Conservation (phyloP, 805 yeast species). For the Metschnikowia corniflorae region DNA sequence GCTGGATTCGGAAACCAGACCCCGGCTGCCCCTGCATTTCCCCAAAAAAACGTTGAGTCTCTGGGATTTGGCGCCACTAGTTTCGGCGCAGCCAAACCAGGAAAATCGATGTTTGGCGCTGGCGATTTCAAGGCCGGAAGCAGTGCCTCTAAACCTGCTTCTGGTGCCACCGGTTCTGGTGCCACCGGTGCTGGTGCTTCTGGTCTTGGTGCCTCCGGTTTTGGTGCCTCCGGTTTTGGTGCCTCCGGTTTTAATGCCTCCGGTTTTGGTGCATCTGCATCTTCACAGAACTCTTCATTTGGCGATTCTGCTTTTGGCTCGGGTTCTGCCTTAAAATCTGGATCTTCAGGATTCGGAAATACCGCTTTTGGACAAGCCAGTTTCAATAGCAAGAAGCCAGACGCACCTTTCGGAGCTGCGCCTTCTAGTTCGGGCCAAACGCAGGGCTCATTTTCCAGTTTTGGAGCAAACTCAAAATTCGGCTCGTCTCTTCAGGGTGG, state of each 20-base stretch:
- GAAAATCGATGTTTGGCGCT: constrained; percentile 7
- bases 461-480: constrained; percentile 9
- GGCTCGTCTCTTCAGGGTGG: constrained; percentile 1
- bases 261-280: constrained; percentile 9
- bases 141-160: constrained; percentile 5
- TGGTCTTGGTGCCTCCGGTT: constrained; percentile 10
- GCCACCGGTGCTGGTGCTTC: not conserved
- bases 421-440: constrained; percentile 1
- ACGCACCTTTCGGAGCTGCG: constrained; percentile 1
- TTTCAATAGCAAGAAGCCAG: constrained; percentile 4
- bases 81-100: not conserved
- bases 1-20: not conserved
- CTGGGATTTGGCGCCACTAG: not conserved
- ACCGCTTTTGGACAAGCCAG: constrained; percentile 7
- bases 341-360: constrained; percentile 1
- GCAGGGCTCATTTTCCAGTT: not conserved
- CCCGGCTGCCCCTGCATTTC: not conserved
- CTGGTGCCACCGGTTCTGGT: too few relatives aligned
- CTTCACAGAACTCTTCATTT: too few relatives aligned
- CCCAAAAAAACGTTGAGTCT: too few relatives aligned
- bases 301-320: constrained; percentile 4
- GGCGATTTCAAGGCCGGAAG: constrained; percentile 4
- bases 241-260: not conserved
- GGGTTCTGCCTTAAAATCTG: constrained; percentile 2
- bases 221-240: constrained; percentile 9